Evolutionary conservation across 1,284 basidiomycete species (phyloP).

Genomic region (Tilletia setariae): DNA sequence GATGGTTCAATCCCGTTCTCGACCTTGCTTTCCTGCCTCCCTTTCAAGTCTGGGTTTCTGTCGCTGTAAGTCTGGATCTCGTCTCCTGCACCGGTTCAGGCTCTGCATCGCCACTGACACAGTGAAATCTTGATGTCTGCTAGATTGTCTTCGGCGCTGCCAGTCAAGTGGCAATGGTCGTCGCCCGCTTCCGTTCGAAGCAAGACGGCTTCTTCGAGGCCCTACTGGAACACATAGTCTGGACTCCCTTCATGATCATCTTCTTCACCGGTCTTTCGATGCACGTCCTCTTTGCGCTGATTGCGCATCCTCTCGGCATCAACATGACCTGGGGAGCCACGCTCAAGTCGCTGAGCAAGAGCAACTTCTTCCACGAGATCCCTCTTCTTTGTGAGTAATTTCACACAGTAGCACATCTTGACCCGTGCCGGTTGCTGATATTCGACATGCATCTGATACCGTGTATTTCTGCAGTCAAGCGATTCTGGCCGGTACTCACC

Average conservation of each 20-base stretch:
- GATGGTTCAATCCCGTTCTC: constrained; percentile 66
- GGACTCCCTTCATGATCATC: constrained; percentile 64
- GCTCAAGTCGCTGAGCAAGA: constrained; percentile 32
- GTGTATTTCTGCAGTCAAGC: constrained; percentile 16
- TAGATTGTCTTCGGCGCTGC: constrained; percentile 68
- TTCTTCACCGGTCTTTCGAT: constrained; percentile 31
- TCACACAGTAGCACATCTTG: background rate
- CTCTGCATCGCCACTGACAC: too few species aligned
- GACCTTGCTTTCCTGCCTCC: constrained; percentile 60
- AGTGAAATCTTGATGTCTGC: too few species aligned
- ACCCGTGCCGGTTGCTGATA: background rate
- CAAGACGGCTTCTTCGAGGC: constrained; percentile 62
- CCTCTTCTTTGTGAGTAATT: constrained; percentile 63
- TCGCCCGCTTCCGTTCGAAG: constrained; percentile 73
- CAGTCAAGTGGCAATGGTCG: constrained; percentile 69
- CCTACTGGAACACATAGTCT: constrained; percentile 67
- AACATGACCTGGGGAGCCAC: constrained; percentile 69
- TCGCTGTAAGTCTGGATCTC: constrained; percentile 55
- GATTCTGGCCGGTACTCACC: constrained; percentile 58
- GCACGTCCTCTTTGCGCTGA: constrained; percentile 65
- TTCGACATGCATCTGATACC: background rate
- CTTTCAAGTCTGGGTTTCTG: constrained; percentile 74
- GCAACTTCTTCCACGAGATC: constrained; percentile 80
- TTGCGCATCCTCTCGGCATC: constrained; percentile 77
- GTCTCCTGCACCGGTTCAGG: too few species aligned